These are phyloP conservation scores for Phalaenopsis equestris DNA, from an alignment of 106 monocot genomes.

Conservation along the genomic window DNA sequence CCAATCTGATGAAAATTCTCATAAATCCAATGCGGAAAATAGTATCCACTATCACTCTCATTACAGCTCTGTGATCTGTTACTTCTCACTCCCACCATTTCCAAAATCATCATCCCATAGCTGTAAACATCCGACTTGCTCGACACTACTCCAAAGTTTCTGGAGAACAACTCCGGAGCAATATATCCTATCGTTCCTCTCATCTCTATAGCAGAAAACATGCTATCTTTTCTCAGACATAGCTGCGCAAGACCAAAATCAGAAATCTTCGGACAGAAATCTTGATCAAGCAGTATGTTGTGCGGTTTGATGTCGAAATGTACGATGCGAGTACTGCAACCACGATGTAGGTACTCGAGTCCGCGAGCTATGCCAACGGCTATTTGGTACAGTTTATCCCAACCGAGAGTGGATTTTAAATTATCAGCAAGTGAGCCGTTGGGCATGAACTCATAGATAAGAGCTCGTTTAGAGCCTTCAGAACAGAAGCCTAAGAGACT, in stretches of 20 bases:
- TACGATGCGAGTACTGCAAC: conserved; percentile 11
- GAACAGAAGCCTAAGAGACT: conserved; percentile 13
- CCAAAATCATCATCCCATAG: conserved; percentile 17
- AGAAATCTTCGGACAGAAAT: conserved; percentile 13
- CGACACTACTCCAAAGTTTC: conserved; percentile 12
- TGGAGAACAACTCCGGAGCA: conserved; percentile 14
- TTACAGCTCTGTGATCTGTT: neutral
- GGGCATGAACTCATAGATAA: conserved; percentile 17
- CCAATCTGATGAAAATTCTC: neutral
- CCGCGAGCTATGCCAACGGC: conserved; percentile 15
- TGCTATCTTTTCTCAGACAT: conserved; percentile 6
- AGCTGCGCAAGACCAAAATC: conserved; percentile 15
- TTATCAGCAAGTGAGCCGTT: conserved; percentile 14
- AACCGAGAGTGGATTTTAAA: neutral
- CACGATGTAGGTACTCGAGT: conserved; percentile 15
- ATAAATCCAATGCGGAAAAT: conserved; percentile 12
- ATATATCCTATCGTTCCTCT: conserved; percentile 15
- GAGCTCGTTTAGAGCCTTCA: conserved; percentile 12
- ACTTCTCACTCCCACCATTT: conserved; percentile 13
- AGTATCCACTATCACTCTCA: neutral
- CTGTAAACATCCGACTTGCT: conserved; percentile 16
- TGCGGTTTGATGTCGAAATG: conserved; percentile 26
- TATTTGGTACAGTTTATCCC: conserved; percentile 15
- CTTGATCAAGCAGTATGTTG: conserved; percentile 11
- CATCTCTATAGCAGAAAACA: neutral